A percentile compares a stretch with the other conserved stretches of the same genome.
These are phyloP conservation scores for Solanum pennellii DNA, from an alignment of 257 asterid species.

Conservation along the genomic window DNA sequence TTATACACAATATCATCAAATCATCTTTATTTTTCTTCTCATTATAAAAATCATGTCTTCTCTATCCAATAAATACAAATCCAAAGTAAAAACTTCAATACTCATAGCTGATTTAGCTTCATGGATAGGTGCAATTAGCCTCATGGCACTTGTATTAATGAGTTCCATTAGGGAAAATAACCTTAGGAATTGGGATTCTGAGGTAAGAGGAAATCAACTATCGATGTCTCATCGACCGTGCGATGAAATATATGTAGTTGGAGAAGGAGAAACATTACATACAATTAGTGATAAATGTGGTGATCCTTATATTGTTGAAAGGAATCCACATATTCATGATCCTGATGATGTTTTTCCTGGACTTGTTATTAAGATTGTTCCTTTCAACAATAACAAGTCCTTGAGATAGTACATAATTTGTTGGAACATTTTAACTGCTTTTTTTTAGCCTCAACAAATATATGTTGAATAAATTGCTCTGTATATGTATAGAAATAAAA, in stretches of 20 bases:
- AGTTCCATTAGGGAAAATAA: slow-evolving; percentile 72
- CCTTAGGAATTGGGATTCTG: slow-evolving; percentile 79
- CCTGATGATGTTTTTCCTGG: slow-evolving; percentile 79
- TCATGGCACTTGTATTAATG: slow-evolving; percentile 6
- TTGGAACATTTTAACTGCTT: not conserved
- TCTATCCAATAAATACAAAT: not conserved
- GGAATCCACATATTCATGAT: slow-evolving; percentile 69
- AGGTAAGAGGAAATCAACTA: not conserved
- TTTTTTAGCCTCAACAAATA: not conserved
- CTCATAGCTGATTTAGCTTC: not conserved
- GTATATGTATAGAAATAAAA: not conserved
- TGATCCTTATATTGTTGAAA: slow-evolving; percentile 63
- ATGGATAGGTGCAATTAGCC: not conserved
- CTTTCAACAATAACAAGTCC: not conserved
- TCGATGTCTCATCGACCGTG: slow-evolving; percentile 12
- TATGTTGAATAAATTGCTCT: not conserved
- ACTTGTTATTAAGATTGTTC: slow-evolving; percentile 40
- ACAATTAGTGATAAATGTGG: slow-evolving; percentile 56
- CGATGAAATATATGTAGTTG: slow-evolving; percentile 51
- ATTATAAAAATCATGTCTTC: not conserved
- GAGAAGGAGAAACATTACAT: slow-evolving; percentile 62
- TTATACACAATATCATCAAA: not conserved
- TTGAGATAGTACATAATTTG: not conserved
- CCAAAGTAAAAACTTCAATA: not conserved
- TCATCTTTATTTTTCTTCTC: not conserved